Conservation (phyloP, 257 asterid genomes). For the Jacaranda mimosifolia region DNA sequence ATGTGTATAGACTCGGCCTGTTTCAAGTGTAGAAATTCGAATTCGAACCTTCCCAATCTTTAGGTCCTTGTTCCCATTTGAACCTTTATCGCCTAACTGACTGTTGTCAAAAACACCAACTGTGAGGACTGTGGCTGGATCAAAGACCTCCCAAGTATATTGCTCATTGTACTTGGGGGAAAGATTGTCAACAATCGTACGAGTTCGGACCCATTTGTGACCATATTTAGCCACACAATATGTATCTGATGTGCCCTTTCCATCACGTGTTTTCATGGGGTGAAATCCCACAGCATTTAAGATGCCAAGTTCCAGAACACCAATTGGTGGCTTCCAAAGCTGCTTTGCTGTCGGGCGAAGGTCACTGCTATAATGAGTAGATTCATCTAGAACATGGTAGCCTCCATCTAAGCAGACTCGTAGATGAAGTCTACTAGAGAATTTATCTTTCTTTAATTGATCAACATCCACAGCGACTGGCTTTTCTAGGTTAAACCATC, state of each 20-base stretch:
- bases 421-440: conserved; percentile 80
- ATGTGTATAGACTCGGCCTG: conserved; percentile 88
- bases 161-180: conserved; percentile 87
- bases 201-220: conserved; percentile 89
- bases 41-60: conserved; percentile 92
- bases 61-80: conserved; percentile 62
- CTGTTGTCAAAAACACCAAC: conserved; percentile 89
- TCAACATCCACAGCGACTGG: conserved; percentile 81
- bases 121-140: conserved; percentile 88
- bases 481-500: conserved; percentile 89
- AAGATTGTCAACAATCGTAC: conserved; percentile 81
- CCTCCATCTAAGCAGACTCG: conserved; percentile 94
- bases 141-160: conserved; percentile 93
- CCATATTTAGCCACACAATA: conserved; percentile 94
- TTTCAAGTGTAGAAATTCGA: conserved; percentile 85
- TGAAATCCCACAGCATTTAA: conserved; percentile 82
- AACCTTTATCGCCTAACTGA: conserved; percentile 64
- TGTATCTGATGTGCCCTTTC: conserved; percentile 84
- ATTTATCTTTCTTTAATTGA: conserved; percentile 83
- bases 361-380: conserved; percentile 87
- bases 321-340: conserved; percentile 88
- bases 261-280: conserved; percentile 87
- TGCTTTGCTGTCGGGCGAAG: conserved; percentile 94
- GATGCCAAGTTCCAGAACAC: conserved; percentile 78
- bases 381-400: conserved; percentile 92